Conservation (phyloP, 805 yeast genomes). For the Lachancea kluyveri region DNA sequence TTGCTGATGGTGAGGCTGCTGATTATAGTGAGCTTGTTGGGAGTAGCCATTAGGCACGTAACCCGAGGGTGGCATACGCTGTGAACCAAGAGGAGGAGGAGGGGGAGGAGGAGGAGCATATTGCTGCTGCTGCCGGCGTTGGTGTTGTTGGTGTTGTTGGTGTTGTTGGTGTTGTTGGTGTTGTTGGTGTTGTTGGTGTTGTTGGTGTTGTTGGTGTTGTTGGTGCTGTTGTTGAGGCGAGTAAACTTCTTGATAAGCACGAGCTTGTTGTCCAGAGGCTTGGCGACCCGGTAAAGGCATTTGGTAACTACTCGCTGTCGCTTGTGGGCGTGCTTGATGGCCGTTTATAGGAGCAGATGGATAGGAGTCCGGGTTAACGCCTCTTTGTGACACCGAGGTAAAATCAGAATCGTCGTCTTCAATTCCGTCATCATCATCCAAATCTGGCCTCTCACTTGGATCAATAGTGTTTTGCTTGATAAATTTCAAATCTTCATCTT, state of each 20-base stretch:
- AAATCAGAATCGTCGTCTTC: constrained; percentile 50
- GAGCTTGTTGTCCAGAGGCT: constrained; percentile 15
- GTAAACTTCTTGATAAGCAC: constrained; percentile 7
- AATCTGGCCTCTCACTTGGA: constrained; percentile 14
- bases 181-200: too few species aligned
- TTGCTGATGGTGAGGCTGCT: too few species aligned
- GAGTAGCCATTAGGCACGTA: too few species aligned
- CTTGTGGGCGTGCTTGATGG: constrained; percentile 6
- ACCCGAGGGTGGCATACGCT: too few species aligned
- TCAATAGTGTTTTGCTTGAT: constrained; percentile 14
- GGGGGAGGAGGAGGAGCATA: constrained; percentile 7
- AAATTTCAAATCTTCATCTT: constrained; percentile 16
- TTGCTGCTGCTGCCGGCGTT: constrained; percentile 1
- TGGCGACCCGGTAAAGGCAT: constrained; percentile 13
- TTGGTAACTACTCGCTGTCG: constrained; percentile 2
- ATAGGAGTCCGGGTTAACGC: constrained; percentile 53
- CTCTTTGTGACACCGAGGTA: constrained; percentile 76
- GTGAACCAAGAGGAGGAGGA: too few species aligned
- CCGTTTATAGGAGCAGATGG: constrained; percentile 9
- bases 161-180: too few species aligned
- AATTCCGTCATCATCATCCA: constrained; percentile 23
- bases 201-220: too few species aligned
- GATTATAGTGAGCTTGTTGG: too few species aligned
- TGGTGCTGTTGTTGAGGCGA: constrained; percentile 12
- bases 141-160: constrained; percentile 8